Evolutionary conservation across 2,329 filamentous ascomycete genomes (phyloP).

Genomic region (Capronia epimyces): DNA sequence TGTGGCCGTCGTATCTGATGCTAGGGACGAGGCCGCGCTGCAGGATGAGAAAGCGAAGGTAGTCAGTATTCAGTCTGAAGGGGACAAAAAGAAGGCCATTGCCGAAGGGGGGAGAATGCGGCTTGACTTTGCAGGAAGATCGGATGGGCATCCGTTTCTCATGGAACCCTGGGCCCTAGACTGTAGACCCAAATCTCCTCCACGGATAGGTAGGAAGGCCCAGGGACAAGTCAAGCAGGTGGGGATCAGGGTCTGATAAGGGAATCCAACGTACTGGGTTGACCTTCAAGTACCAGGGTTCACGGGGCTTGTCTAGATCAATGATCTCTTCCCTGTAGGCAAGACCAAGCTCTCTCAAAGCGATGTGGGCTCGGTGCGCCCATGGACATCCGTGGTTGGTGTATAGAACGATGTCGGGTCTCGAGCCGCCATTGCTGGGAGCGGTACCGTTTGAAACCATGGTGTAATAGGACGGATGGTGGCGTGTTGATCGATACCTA

Average conservation of each 20-base stretch:
- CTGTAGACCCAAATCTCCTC: too few species aligned
- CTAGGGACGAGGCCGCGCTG: slow-evolving; percentile 68
- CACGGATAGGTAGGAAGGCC: background rate
- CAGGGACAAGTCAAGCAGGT: too few species aligned
- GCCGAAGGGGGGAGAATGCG: too few species aligned
- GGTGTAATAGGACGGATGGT: background rate
- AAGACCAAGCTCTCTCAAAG: slow-evolving; percentile 60
- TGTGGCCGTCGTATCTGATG: slow-evolving; percentile 52
- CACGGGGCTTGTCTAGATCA: slow-evolving; percentile 63
- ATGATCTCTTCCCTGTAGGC: slow-evolving; percentile 67
- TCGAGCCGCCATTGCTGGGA: slow-evolving; percentile 18
- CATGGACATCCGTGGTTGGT: slow-evolving; percentile 66
- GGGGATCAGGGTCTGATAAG: too few species aligned
- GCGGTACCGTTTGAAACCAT: background rate
- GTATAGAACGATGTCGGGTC: slow-evolving; percentile 58
- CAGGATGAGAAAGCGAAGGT: background rate
- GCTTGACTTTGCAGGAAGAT: too few species aligned
- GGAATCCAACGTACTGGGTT: slow-evolving; percentile 64
- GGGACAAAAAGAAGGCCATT: too few species aligned
- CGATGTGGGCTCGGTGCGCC: slow-evolving; percentile 71
- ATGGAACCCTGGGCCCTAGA: too few species aligned
- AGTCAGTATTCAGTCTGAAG: too few species aligned
- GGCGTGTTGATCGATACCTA: too few species aligned
- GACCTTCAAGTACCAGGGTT: slow-evolving; percentile 66
- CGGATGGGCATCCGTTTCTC: too few species aligned